Base-by-base conservation (phyloP, 176 grass and related monocot genomes). In the Juncus effusus region DNA sequence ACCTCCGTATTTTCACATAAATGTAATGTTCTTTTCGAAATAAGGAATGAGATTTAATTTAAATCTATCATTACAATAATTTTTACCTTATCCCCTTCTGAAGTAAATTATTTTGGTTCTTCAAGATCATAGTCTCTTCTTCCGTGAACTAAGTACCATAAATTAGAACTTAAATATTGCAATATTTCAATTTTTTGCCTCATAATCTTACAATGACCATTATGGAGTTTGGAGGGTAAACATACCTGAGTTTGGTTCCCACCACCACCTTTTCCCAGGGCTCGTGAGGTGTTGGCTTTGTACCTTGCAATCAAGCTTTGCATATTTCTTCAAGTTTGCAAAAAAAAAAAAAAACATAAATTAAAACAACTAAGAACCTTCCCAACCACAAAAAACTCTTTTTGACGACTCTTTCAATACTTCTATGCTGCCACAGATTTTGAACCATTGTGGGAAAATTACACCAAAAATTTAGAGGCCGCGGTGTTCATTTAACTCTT, bases 71-170 rank as follows among this genome's bases (percentile, higher is more conserved):
- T 28, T 28, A 28, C 1, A 28, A 28, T 28, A 68, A 55, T 7
- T 7, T 73, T 78, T 84, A 97, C 94, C 94, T 97, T 54, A 79
- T 59, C 13, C 88, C 83, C 64, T 87, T 89, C 7, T 89, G 85
- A 83, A 97, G 83, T 2, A 89, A 78, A 69, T 67, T 75, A 76
- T 80, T 86, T 59, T 93, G 80, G 77, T 76, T 67, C 40, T 73
- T 87, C 41, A 92, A 73, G 49, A 65, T 65, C 67, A 70, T 56
- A 36, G 86, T 74, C 40, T 86, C 77, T 82, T 84, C 78, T 5
- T 86, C 80, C 64, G 69, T 69, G 44, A 56, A 65, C 50, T 3
- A 36, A 38, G 56, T 54, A 13, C 74, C 56, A 42, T 65, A 10
- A 3, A 35, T 15, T 38, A 28, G 9, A 51, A 54, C 45, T 59